These are phyloP conservation scores for Diaporthe longicolla DNA, from an alignment of 2,329 filamentous ascomycete species.

Conservation along the genomic window DNA sequence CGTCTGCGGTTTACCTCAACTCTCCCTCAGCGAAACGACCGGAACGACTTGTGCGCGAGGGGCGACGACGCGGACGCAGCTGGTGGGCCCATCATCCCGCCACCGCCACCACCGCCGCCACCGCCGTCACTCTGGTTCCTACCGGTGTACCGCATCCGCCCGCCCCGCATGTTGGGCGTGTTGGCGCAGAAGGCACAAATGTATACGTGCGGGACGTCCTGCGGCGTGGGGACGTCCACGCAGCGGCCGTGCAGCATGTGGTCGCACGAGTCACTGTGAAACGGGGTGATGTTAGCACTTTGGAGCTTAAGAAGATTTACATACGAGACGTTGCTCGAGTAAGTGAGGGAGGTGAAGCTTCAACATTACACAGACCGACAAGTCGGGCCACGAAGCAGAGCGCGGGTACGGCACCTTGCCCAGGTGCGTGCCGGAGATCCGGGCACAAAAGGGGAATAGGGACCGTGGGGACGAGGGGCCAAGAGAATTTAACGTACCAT, in stretches of 20 bases:
- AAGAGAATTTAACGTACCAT: slow-evolving; percentile 63
- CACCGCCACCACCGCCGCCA: background rate
- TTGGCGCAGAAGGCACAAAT: slow-evolving; percentile 75
- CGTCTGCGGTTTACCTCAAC: background rate
- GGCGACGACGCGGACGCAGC: slow-evolving; percentile 53
- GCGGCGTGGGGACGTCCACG: slow-evolving; percentile 67
- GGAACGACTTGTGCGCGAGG: slow-evolving; percentile 61
- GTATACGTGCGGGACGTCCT: slow-evolving; percentile 70
- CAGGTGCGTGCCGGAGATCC: background rate
- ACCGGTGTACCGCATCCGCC: slow-evolving; percentile 61
- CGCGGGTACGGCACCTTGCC: background rate
- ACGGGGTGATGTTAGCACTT: slow-evolving; percentile 29
- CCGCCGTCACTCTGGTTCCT: slow-evolving; percentile 44
- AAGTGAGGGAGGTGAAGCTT: background rate
- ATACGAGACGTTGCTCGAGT: slow-evolving; percentile 4
- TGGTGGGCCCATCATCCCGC: slow-evolving; percentile 44
- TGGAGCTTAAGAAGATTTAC: slow-evolving; percentile 4
- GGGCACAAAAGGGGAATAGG: background rate
- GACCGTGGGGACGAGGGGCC: background rate
- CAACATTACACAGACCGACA: background rate
- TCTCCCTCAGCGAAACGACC: slow-evolving; percentile 58
- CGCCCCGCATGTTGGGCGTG: slow-evolving; percentile 67
- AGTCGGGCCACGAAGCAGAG: background rate
- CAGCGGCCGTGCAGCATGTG: slow-evolving; percentile 76
- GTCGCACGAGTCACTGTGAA: slow-evolving; percentile 72